Percentiles rank a stretch among this genome's conserved stretches.
These are phyloP conservation scores for Komagataella ulmi DNA, from an alignment of 805 yeast genomes.

Conservation along the genomic window DNA sequence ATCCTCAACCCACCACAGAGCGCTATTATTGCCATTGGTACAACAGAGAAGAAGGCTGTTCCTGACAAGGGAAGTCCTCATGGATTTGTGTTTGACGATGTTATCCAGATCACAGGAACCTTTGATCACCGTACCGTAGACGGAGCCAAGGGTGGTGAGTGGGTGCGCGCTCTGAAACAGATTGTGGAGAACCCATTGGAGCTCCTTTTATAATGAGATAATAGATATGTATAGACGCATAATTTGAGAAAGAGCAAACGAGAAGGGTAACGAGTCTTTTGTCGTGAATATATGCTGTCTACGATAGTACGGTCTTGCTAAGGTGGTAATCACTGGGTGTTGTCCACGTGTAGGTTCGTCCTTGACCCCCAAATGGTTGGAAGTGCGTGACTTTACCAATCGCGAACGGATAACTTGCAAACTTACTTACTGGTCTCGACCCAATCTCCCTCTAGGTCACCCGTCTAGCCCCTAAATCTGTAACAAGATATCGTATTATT, in stretches of 20 bases:
- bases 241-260: background rate
- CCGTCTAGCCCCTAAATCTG: background rate
- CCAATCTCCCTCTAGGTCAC: background rate
- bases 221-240: background rate
- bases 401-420: background rate
- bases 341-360: background rate
- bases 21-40: slow-evolving; percentile 88
- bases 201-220: slow-evolving; percentile 48
- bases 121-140: slow-evolving; percentile 95
- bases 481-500: background rate
- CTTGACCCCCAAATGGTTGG: background rate
- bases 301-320: background rate
- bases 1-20: slow-evolving; percentile 97
- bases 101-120: slow-evolving; percentile 87
- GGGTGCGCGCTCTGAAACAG: slow-evolving; percentile 83
- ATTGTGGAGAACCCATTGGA: slow-evolving; percentile 94
- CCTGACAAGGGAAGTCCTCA: slow-evolving; percentile 84
- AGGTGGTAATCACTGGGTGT: background rate
- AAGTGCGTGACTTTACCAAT: background rate
- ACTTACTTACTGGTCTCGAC: background rate
- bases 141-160: slow-evolving; percentile 97
- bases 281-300: background rate
- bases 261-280: no score
- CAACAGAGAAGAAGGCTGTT: slow-evolving; percentile 83
- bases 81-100: slow-evolving; percentile 87